Evolutionary conservation across 441 rosid genomes (phyloP), one percentile per base, ranked within the genome.

Genomic region (Mallotus repandus): DNA sequence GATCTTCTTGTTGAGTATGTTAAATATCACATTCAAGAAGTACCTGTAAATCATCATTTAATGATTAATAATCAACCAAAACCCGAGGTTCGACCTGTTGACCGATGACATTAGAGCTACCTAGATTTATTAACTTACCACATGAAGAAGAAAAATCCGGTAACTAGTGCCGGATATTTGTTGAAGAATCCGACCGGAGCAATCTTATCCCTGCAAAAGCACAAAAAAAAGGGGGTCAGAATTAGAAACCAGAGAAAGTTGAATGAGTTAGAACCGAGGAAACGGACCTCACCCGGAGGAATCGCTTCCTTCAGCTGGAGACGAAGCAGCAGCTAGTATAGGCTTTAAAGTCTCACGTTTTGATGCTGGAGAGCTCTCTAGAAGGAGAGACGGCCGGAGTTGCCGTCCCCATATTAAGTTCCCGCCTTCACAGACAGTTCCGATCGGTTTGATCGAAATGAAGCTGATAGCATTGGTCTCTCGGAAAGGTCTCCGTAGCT

Each of bases 111-210:
- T 76, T 70, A 29, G 22, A 46, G 11, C 41, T 5, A 4, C n/a
- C 10, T 63, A 69, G 59, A 64, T 2, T 19, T 18, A 19, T 54
- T 60, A 61, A 71, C 88, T 22, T 80, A 94, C 98, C 98, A 94
- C 97, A 92, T 90, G 87, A 94, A 94, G 89, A 94, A 92, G 90
- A 94, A 94, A 78, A 90, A 92, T 0, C 98, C 97, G 63, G 98
- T 94, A 66, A 90, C 86, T 0, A 94, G 85, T 60, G 85, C 86
- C 71, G 98, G 98, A 79, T 89, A 81, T 87, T 83, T 93, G 32
- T 78, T 77, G 13, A 90, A 81, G 84, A 93, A 85, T 13, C 97
- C 94, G 58, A 83, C 87, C 57, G 90, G 87, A 65, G 87, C 84
- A 45, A 77, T 76, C 78, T 89, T 89, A 3, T 78, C 90, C 79